These are phyloP conservation scores for Hericium coralloides DNA, from an alignment of 768 basidiomycete genomes.

Conservation along the genomic window DNA sequence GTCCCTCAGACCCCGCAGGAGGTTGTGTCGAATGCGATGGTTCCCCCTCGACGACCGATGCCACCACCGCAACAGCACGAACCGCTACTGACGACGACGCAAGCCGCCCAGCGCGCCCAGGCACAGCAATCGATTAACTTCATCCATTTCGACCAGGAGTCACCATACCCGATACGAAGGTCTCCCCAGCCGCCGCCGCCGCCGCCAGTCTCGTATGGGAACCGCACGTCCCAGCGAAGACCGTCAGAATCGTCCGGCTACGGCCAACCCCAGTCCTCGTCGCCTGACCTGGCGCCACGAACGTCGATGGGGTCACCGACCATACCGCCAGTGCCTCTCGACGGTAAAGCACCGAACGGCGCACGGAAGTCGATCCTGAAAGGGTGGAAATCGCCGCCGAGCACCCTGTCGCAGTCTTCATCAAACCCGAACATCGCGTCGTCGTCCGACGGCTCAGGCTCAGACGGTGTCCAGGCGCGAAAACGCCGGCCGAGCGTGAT, in stretches of 20 bases:
- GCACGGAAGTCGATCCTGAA: conserved; percentile 69
- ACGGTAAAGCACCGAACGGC: conserved; percentile 34
- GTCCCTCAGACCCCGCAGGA: conserved; percentile 1
- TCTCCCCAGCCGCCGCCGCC: conserved; percentile 15
- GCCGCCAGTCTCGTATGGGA: not conserved
- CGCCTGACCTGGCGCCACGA: not conserved
- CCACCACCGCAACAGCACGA: not conserved
- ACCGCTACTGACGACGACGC: not conserved
- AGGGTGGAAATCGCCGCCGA: conserved; percentile 44
- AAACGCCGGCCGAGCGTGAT: conserved; percentile 40
- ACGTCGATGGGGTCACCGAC: conserved; percentile 1
- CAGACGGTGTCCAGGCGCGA: conserved; percentile 32
- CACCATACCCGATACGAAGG: conserved; percentile 44
- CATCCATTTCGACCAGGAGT: conserved; percentile 66
- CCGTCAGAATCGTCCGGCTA: conserved; percentile 15
- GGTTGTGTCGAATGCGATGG: conserved; percentile 5
- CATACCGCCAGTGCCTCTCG: conserved; percentile 22
- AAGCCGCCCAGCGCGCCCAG: conserved; percentile 1
- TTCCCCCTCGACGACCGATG: conserved; percentile 1
- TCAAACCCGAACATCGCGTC: conserved; percentile 20
- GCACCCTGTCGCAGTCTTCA: conserved; percentile 15
- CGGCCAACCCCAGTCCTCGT: not conserved
- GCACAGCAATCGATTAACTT: conserved; percentile 31
- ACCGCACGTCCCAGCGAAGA: conserved; percentile 9
- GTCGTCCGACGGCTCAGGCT: conserved; percentile 20